Evolutionary conservation across 257 asterid genomes (phyloP).

Genomic region (Solanum ahanhuiri): DNA sequence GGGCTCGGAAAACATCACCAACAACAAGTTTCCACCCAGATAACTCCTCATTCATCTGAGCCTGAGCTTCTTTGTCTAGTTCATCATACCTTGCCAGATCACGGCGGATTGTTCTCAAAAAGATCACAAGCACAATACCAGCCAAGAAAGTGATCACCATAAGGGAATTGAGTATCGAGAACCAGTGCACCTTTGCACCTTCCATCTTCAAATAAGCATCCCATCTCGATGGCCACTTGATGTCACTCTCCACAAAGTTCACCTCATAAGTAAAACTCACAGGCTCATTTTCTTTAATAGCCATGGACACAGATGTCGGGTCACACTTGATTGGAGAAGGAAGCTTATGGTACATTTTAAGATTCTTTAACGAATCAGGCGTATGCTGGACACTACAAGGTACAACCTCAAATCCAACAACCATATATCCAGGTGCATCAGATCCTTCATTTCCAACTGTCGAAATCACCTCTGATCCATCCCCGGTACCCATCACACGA

Average conservation of each 20-base stretch:
- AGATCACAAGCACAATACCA: constrained; percentile 77
- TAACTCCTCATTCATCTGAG: no score
- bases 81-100: constrained; percentile 33
- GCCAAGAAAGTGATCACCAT: constrained; percentile 94
- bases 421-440: constrained; percentile 76
- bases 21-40: no score
- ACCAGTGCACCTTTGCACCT: constrained; percentile 94
- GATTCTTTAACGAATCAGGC: constrained; percentile 37
- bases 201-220: constrained; percentile 91
- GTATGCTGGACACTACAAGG: constrained; percentile 70
- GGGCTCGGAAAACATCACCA: no score
- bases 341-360: constrained; percentile 46
- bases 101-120: constrained; percentile 74
- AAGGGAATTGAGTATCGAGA: constrained; percentile 75
- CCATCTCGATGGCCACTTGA: constrained; percentile 96
- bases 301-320: constrained; percentile 49
- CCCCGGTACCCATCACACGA: constrained; percentile 83
- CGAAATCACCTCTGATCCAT: constrained; percentile 69
- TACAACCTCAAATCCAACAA: constrained; percentile 84
- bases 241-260: constrained; percentile 62
- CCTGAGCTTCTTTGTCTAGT: no score
- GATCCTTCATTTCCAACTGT: constrained; percentile 37
- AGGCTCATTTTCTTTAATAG: constrained; percentile 68
- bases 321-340: constrained; percentile 56
- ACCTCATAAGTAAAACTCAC: constrained; percentile 67